These are phyloP conservation scores for Monascus purpureus DNA, from an alignment of 495 filamentous ascomycete species.

Conservation along the genomic window DNA sequence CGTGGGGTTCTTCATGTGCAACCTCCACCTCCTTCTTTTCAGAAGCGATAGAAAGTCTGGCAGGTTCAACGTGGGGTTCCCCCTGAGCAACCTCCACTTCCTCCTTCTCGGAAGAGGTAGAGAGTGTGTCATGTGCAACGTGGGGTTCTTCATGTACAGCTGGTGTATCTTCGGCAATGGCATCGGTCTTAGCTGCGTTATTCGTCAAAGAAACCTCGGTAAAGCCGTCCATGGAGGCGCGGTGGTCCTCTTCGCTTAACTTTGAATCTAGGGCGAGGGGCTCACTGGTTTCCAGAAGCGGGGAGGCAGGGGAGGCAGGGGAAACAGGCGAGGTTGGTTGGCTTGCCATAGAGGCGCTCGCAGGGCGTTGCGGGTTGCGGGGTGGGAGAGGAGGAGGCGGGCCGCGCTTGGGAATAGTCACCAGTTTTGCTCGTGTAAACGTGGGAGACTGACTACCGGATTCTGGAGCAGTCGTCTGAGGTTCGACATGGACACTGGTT, in stretches of 20 bases:
- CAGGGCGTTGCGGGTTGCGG: constrained; percentile 39
- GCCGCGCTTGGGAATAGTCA: constrained; percentile 58
- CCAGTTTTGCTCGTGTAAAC: constrained; percentile 48
- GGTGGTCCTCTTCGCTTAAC: constrained; percentile 6
- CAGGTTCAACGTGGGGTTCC: too few species aligned
- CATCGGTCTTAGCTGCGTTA: not conserved
- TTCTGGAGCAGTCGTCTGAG: too few species aligned
- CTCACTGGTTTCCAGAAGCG: constrained; percentile 6
- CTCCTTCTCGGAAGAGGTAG: constrained; percentile 2
- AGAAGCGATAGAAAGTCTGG: too few species aligned
- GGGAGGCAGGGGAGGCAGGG: constrained; percentile 7
- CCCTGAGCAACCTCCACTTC: constrained; percentile 3
- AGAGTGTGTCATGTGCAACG: too few species aligned
- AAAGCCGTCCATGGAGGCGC: not conserved
- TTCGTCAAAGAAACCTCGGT: not conserved
- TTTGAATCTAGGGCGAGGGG: constrained; percentile 14
- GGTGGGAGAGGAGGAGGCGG: constrained; percentile 53
- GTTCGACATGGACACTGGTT: constrained; percentile 27
- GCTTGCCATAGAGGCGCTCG: constrained; percentile 3
- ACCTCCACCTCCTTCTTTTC: constrained; percentile 5
- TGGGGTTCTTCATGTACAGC: not conserved
- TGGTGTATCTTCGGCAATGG: not conserved
- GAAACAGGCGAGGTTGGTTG: constrained; percentile 4
- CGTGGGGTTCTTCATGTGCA: constrained; percentile 1
- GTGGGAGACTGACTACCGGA: constrained; percentile 32